Evolutionary conservation across 345 rosid genomes (phyloP), one percentile per base, ranked within the genome.

Genomic region (Citrus mangshanensis): DNA sequence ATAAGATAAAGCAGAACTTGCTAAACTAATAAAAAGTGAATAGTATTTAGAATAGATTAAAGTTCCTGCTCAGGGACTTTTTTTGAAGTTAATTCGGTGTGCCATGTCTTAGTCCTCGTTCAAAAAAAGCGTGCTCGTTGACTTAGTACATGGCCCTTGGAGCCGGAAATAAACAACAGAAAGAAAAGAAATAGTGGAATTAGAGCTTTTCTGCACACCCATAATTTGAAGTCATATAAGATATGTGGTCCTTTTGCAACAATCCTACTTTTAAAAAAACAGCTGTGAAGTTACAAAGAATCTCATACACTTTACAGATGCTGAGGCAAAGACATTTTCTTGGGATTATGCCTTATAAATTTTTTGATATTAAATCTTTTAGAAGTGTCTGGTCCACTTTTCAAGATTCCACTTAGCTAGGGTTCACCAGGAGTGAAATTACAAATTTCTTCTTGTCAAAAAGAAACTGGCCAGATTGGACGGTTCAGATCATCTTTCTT

Each of bases 391-490:
- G 68, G 22, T 59, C 76, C 75, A 55, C n/a, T 10, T 40, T 72
- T 38, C 49, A 58, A 56, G 64, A 56, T 72, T 55, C 75, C 63
- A 30, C 46, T 14, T 19, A 19, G 12, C 42, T 51, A 9, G 21
- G 25, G 74, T 28, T 30, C 27, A 51, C 38, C 73, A 9, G 18
- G 24, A 1, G 27, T 19, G 19, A 32, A 25, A 9, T 21, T n/a
- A 19, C 28, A 37, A 59, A 63, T 2, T 59, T 46, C 51, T 62
- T 40, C 63, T 63, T 76, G 51, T n/a, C 49, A 1, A 63, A 49
- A 42, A 75, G 32, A 64, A 16, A 18, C 60, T 3, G 66, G 68
- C 72, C 68, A 58, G 69, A 77, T 64, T 77, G 78, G 75, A 49
- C 72, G 74, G 74, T 51, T 40, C 34, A 30, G 58, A 61, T 63